Evolutionary conservation across 805 yeast genomes (phyloP).

Genomic region (Pichia membranifaciens): DNA sequence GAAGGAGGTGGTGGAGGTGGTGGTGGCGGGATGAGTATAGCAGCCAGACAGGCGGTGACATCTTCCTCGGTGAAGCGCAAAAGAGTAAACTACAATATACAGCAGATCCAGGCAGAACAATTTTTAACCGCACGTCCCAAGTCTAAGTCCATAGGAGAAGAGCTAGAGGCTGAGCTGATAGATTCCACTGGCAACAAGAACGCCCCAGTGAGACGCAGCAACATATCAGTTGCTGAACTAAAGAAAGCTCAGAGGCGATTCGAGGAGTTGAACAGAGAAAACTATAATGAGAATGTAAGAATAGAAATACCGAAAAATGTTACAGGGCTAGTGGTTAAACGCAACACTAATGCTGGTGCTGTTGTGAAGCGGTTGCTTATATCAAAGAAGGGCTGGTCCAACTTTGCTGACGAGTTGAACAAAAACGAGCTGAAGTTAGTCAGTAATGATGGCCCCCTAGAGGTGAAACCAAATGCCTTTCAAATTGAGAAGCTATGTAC

Average conservation of each 20-base stretch:
- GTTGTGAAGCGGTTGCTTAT: conserved; percentile 34
- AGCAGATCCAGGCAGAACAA: conserved; percentile 28
- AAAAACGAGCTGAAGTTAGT: conserved; percentile 30
- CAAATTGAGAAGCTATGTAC: conserved; percentile 38
- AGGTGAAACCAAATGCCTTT: conserved; percentile 29
- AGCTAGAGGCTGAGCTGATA: conserved; percentile 12
- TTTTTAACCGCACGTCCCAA: conserved; percentile 13
- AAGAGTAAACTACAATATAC: conserved; percentile 31
- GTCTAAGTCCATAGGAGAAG: conserved; percentile 15
- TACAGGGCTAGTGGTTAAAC: conserved; percentile 15
- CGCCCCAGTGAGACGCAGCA: conserved; percentile 3
- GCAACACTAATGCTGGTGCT: conserved; percentile 25
- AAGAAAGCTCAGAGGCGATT: conserved; percentile 35
- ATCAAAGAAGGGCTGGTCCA: conserved; percentile 36
- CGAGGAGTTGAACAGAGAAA: conserved; percentile 38
- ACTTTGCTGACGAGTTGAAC: conserved; percentile 39
- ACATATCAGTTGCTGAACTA: conserved; percentile 25
- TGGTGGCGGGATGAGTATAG: not conserved
- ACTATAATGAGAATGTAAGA: conserved; percentile 34
- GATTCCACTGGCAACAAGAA: conserved; percentile 10
- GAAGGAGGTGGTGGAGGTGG: not conserved
- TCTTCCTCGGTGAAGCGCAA: conserved; percentile 21
- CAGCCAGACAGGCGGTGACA: not conserved
- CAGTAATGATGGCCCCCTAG: conserved; percentile 20
- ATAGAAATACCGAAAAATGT: conserved; percentile 35